Percentiles rank a stretch among this genome's conserved stretches.
phyloP scores from a whole-genome alignment of 108 stramenopile species.

The Cyclotella atomus region DNA sequence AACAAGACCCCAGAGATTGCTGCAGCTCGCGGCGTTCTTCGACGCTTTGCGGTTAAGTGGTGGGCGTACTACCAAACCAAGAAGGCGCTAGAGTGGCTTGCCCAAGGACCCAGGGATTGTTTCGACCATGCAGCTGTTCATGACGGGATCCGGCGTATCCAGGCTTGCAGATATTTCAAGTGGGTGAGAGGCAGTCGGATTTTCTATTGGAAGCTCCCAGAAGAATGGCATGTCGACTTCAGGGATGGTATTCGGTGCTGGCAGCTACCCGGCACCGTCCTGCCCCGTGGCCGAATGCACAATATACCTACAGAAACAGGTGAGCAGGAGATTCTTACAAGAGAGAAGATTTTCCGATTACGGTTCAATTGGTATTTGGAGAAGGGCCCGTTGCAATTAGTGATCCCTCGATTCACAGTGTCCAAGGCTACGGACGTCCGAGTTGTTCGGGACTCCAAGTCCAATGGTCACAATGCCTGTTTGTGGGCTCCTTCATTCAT shows the following conservation, averaged over 20 bases:
- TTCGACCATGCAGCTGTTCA: background rate
- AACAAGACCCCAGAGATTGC: background rate
- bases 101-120: background rate
- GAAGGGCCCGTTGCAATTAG: background rate
- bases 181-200: constrained; percentile 15
- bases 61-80: background rate
- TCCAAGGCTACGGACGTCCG: background rate
- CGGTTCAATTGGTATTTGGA: constrained; percentile 2
- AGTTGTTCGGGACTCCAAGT: constrained; percentile 6
- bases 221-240: background rate
- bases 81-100: background rate
- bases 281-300: background rate
- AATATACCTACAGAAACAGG: constrained; percentile 1
- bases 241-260: background rate
- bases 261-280: background rate
- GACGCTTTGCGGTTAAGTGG: constrained; percentile 7
- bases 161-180: constrained; percentile 9
- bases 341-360: constrained; percentile 6
- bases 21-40: background rate
- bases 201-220: constrained; percentile 1
- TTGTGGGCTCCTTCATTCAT: constrained; percentile 17
- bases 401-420: constrained; percentile 12
- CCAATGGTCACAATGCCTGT: background rate
- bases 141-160: background rate
- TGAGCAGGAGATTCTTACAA: background rate